A percentile compares a stretch with the other conserved stretches of the same genome.
phyloP scores from a whole-genome alignment of 768 basidiomycete genomes.

The Leccinum boreale region DNA sequence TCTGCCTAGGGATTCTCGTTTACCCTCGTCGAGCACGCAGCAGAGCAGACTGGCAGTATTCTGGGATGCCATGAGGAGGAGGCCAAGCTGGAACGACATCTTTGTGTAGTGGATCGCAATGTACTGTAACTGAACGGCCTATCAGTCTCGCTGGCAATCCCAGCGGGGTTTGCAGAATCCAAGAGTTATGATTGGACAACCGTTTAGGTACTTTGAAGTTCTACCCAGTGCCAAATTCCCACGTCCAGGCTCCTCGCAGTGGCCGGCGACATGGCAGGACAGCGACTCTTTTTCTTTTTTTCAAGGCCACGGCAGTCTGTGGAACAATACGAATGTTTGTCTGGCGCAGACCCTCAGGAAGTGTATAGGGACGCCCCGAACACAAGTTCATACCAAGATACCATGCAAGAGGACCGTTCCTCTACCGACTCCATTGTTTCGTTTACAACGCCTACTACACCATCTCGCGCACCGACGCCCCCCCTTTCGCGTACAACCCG shows the following conservation, averaged over 20 bases:
- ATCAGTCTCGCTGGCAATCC: not conserved
- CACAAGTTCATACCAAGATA: conserved; percentile 24
- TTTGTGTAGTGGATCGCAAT: conserved; percentile 29
- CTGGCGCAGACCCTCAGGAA: conserved; percentile 44
- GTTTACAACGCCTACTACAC: conserved; percentile 50
- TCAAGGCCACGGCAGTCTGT: conserved; percentile 14
- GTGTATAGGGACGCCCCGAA: conserved; percentile 21
- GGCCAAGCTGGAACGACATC: conserved; percentile 72
- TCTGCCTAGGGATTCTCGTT: conserved; percentile 42
- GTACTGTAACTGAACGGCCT: not conserved
- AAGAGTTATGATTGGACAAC: not conserved
- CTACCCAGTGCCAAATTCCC: conserved; percentile 4
- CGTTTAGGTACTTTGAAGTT: not conserved
- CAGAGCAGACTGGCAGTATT: conserved; percentile 60
- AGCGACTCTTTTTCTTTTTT: conserved; percentile 8
- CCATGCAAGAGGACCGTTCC: conserved; percentile 18
- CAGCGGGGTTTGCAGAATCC: not conserved
- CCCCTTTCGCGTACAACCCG: conserved; percentile 50
- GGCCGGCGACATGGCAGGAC: conserved; percentile 17
- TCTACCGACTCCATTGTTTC: conserved; percentile 28
- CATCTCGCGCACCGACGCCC: conserved; percentile 63
- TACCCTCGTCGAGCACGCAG: not conserved
- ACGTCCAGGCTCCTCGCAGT: conserved; percentile 4
- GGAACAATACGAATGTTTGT: conserved; percentile 46
- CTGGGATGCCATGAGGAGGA: conserved; percentile 64